These are phyloP conservation scores for Zizania palustris DNA, from an alignment of 202 grass and related monocot species.

Conservation along the genomic window DNA sequence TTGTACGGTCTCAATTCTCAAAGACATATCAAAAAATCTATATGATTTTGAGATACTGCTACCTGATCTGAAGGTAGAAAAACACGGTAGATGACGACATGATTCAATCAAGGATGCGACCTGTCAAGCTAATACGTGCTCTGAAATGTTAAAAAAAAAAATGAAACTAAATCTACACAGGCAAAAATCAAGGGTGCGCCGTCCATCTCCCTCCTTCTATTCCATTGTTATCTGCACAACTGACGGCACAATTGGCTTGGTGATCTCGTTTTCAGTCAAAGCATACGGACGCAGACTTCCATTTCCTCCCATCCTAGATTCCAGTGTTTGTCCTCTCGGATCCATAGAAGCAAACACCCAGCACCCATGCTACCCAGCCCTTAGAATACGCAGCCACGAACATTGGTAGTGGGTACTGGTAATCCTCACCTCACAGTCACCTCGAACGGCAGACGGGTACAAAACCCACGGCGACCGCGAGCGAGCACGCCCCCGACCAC, in stretches of 20 bases:
- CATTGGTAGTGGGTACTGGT: too few species aligned
- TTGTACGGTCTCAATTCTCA: too few species aligned
- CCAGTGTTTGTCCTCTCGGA: background rate
- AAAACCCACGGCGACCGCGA: background rate
- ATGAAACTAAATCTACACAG: background rate
- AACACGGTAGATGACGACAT: too few species aligned
- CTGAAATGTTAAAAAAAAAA: background rate
- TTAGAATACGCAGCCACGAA: background rate
- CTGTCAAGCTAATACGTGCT: background rate
- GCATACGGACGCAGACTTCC: background rate
- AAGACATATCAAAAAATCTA: too few species aligned
- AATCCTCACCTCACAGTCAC: conserved; percentile 15
- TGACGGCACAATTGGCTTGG: background rate
- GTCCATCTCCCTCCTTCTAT: background rate
- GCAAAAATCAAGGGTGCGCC: background rate
- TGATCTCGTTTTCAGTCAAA: background rate
- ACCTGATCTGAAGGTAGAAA: too few species aligned
- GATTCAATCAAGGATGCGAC: background rate
- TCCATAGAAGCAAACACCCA: conserved; percentile 28
- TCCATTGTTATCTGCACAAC: background rate
- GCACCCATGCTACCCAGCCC: background rate
- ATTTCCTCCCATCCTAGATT: background rate
- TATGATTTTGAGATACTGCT: too few species aligned
- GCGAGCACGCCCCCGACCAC: background rate
- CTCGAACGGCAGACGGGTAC: background rate